Conservation (phyloP, 2,329 filamentous ascomycete species). For the Macroventuria anomochaeta region DNA sequence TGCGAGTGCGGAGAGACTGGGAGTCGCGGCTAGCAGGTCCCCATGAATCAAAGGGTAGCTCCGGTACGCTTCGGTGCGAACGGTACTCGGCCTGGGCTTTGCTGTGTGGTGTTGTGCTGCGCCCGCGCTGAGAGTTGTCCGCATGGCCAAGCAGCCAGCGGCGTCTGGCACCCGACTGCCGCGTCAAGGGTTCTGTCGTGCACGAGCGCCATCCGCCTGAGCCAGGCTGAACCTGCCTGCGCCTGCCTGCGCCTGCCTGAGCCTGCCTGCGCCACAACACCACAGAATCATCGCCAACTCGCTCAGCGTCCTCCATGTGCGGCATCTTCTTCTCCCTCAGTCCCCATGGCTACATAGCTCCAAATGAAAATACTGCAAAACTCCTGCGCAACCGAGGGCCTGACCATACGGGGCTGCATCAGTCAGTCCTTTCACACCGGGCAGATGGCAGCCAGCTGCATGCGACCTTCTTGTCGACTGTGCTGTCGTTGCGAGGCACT, state of each 20-base stretch:
- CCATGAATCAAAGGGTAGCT: slow-evolving; percentile 28
- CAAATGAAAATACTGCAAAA: slow-evolving; percentile 31
- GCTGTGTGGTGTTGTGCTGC: slow-evolving; percentile 20
- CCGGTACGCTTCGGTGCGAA: slow-evolving; percentile 13
- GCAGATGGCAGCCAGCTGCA: slow-evolving; percentile 28
- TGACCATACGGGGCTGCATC: slow-evolving; percentile 33
- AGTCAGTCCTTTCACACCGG: slow-evolving; percentile 19
- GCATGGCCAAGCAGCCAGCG: slow-evolving; percentile 28
- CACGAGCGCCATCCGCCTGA: slow-evolving; percentile 2
- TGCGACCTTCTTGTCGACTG: slow-evolving; percentile 78
- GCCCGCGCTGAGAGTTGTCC: slow-evolving; percentile 19
- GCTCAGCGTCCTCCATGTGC: slow-evolving; percentile 36
- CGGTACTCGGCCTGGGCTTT: neutral
- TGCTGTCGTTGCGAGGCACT: slow-evolving; percentile 85
- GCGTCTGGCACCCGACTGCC: slow-evolving; percentile 29
- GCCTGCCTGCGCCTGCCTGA: slow-evolving; percentile 5
- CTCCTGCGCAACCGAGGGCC: slow-evolving; percentile 45
- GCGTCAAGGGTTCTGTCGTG: slow-evolving; percentile 3
- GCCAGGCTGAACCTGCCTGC: slow-evolving; percentile 4
- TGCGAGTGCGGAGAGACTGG: slow-evolving; percentile 6
- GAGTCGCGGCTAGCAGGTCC: slow-evolving; percentile 20
- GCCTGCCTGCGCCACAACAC: slow-evolving; percentile 18
- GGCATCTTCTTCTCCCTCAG: slow-evolving; percentile 62
- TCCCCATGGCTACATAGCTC: slow-evolving; percentile 28
- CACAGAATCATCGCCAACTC: slow-evolving; percentile 18